phyloP scores from a whole-genome alignment of 352 stramenopile species.

The Globisporangium abappressorium region DNA sequence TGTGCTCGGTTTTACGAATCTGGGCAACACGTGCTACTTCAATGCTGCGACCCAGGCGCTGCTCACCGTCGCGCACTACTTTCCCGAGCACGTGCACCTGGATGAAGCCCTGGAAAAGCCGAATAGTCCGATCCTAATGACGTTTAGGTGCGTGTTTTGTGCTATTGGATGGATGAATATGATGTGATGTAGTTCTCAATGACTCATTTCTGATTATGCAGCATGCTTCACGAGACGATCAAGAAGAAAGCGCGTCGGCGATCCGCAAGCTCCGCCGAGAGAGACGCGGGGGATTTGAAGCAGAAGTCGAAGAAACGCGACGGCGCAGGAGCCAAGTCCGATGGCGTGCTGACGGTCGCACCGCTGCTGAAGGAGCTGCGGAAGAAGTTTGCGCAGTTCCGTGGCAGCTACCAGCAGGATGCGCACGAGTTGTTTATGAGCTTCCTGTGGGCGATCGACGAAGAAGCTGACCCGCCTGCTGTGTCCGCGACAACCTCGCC shows the following conservation, averaged over 20 bases:
- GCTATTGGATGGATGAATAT: not conserved
- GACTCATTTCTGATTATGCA: constrained; percentile 12
- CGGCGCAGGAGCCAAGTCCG: constrained; percentile 24
- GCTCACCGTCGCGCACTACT: constrained; percentile 83
- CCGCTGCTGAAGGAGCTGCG: constrained; percentile 65
- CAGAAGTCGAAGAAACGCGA: constrained; percentile 21
- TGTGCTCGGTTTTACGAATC: constrained; percentile 76
- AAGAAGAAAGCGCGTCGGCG: constrained; percentile 44
- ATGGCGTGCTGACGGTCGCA: constrained; percentile 46
- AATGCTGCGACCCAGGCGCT: constrained; percentile 90
- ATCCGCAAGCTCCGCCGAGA: constrained; percentile 9
- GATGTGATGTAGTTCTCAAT: not conserved
- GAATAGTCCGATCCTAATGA: constrained; percentile 86
- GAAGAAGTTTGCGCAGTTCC: constrained; percentile 91
- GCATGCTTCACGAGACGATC: constrained; percentile 57
- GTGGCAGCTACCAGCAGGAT: constrained; percentile 95
- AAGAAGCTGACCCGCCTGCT: constrained; percentile 54
- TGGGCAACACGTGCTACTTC: constrained; percentile 95
- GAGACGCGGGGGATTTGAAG: constrained; percentile 16
- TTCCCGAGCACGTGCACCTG: constrained; percentile 47
- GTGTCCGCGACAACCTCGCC: not conserved
- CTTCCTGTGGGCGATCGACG: constrained; percentile 89
- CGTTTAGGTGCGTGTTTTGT: constrained; percentile 42
- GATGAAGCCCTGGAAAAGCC: constrained; percentile 58
- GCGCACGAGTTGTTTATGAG: constrained; percentile 94